phyloP scores from a whole-genome alignment of 2,329 filamentous ascomycete species.

The Paradendryphiella salina region DNA sequence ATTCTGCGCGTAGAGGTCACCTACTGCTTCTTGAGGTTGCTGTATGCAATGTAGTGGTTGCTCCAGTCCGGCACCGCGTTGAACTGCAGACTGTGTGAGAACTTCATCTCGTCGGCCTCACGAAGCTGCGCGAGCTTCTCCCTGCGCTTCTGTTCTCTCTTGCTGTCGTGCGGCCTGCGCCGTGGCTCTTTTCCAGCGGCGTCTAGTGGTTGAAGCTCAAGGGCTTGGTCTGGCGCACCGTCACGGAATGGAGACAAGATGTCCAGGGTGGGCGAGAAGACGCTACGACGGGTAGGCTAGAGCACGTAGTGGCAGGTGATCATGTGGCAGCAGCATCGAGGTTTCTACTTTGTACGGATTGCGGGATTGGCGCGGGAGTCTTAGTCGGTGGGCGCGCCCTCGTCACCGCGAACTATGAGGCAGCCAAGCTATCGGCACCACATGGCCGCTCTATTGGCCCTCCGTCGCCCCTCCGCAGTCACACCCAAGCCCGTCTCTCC shows the following conservation, averaged over 20 bases:
- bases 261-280: conserved; percentile 32
- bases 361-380: conserved; percentile 16
- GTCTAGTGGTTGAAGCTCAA: conserved; percentile 41
- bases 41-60: conserved; percentile 96
- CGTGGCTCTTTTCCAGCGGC: conserved; percentile 3
- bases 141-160: conserved; percentile 53
- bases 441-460: conserved; percentile 15
- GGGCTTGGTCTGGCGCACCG: conserved; percentile 24
- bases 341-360: conserved; percentile 8
- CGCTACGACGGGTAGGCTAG: conserved; percentile 9
- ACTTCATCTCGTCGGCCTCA: conserved; percentile 91
- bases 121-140: conserved; percentile 72
- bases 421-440: conserved; percentile 1
- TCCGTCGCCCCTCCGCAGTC: not conserved
- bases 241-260: conserved; percentile 24
- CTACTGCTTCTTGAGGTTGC: conserved; percentile 97
- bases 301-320: conserved; percentile 11
- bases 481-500: not conserved
- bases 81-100: conserved; percentile 98
- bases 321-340: conserved; percentile 12
- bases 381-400: conserved; percentile 8
- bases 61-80: conserved; percentile 99
- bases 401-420: conserved; percentile 9
- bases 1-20: conserved; percentile 41
- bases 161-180: conserved; percentile 22